Evolutionary conservation across 2,329 filamentous ascomycete genomes (phyloP), one percentile per base, ranked within the genome.

Genomic region (Colletotrichum tropicicola): DNA sequence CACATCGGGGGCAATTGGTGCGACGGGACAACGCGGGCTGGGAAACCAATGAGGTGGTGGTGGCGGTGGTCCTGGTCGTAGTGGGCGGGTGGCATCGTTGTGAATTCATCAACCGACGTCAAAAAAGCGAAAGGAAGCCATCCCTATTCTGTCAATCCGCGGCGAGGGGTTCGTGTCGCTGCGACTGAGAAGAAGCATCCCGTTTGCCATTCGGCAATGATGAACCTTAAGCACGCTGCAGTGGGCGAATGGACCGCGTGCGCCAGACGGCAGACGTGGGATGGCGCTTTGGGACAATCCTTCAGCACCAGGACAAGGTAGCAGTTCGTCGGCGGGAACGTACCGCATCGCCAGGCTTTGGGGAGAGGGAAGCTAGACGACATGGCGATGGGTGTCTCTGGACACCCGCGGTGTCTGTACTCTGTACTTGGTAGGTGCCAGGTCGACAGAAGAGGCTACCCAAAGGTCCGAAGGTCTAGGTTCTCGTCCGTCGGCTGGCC

Each of bases 91-190:
- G n/a, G n/a, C n/a, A n/a, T n/a, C n/a, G n/a, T n/a, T n/a, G n/a
- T n/a, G n/a, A n/a, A n/a, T n/a, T n/a, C n/a, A n/a, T n/a, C n/a
- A n/a, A n/a, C n/a, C n/a, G n/a, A n/a, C n/a, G 30, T 52, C 60
- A 53, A 64, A 53, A 21, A 53, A 53, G 39, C n/a, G n/a, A n/a
- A 35, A 30, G 15, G 19, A 45, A 35, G 32, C 37, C 54, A 45
- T 45, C 21, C 30, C 61, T 10, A n/a, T 45, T 55, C 13, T 27
- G 57, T 28, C 25, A 8, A 15, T 37, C 32, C 23, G 9, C 23
- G 35, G 44, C 57, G 49, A 61, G 44, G 17, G 60, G 57, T 52
- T 51, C 61, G 25, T 65, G 21, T 28, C n/a, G 35, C n/a, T 30
- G 48, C 55, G 21, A 35, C 6, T 7, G 12, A 37, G 47, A 52